phyloP scores from a whole-genome alignment of 2,329 filamentous ascomycete species.

The Cordyceps militaris region DNA sequence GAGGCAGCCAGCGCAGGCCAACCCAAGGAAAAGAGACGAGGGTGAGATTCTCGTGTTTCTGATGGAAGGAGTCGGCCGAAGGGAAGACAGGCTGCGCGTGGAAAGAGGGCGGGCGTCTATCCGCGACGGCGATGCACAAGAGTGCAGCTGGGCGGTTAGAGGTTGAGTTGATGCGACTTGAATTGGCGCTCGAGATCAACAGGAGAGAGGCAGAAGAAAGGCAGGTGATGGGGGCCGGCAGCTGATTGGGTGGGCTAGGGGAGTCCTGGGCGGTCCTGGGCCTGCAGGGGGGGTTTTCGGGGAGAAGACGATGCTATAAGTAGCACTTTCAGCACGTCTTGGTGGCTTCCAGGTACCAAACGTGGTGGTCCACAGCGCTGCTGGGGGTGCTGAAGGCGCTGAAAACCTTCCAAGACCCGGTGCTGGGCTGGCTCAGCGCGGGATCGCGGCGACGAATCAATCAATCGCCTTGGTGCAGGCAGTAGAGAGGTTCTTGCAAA shows the following conservation, averaged over 20 bases:
- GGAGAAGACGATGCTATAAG: background rate
- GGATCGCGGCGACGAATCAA: slow-evolving; percentile 5
- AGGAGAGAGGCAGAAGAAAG: slow-evolving; percentile 4
- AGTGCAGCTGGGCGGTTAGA: slow-evolving; percentile 13
- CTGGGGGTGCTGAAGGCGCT: background rate
- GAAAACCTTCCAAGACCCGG: background rate
- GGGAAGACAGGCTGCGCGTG: background rate
- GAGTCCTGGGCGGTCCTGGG: too few species aligned
- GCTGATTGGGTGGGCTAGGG: background rate
- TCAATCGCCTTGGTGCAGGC: too few species aligned
- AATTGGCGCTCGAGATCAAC: slow-evolving; percentile 11
- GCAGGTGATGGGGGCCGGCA: background rate
- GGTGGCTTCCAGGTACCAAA: background rate
- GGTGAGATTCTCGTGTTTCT: slow-evolving; percentile 1
- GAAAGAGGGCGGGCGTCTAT: background rate
- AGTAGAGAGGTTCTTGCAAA: background rate
- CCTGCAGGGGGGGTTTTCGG: background rate
- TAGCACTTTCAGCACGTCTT: background rate
- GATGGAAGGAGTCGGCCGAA: background rate
- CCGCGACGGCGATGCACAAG: slow-evolving; percentile 6
- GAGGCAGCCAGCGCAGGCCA: background rate
- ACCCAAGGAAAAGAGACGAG: background rate
- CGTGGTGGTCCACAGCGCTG: too few species aligned
- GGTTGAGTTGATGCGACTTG: slow-evolving; percentile 11
- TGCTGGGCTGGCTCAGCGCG: background rate